phyloP scores from a whole-genome alignment of 768 basidiomycete species.

The Russula virescens region DNA sequence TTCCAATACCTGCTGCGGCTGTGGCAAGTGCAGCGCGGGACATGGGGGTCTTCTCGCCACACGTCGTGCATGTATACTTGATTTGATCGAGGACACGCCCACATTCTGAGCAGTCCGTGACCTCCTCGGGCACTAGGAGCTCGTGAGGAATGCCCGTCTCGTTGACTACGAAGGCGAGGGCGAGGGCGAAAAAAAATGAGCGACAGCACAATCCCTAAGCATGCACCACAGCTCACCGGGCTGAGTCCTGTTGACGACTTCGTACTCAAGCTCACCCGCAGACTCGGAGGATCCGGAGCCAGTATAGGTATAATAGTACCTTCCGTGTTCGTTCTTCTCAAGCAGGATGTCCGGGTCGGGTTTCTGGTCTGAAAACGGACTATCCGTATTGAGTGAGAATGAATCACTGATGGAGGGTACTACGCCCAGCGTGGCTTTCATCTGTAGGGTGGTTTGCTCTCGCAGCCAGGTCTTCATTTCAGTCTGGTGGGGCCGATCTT shows the following conservation, averaged over 20 bases:
- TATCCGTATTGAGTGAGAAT: conserved; percentile 22
- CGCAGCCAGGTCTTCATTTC: conserved; percentile 15
- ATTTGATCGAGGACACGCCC: conserved; percentile 69
- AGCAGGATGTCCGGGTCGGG: conserved; percentile 9
- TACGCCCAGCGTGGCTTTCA: neutral
- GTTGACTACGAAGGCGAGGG: neutral
- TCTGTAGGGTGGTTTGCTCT: conserved; percentile 7
- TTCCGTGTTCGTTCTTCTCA: conserved; percentile 15
- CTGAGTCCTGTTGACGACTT: neutral
- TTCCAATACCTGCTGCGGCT: conserved; percentile 40
- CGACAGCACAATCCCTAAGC: neutral
- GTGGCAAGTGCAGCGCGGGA: conserved; percentile 22
- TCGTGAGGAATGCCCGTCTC: conserved; percentile 35
- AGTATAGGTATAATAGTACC: conserved; percentile 8
- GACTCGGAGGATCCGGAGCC: conserved; percentile 12
- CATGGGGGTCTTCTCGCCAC: conserved; percentile 66
- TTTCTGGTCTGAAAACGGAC: conserved; percentile 10
- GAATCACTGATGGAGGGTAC: conserved; percentile 16
- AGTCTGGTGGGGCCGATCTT: conserved; percentile 12
- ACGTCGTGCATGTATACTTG: conserved; percentile 85
- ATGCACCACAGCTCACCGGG: conserved; percentile 2
- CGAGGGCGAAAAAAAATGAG: neutral
- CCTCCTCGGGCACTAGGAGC: conserved; percentile 50
- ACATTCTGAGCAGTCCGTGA: conserved; percentile 83
- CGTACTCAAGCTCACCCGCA: conserved; percentile 16